A percentile compares a stretch with the other conserved stretches of the same genome.
phyloP scores from a whole-genome alignment of 2,329 filamentous ascomycete species.

The Parascedosporium putredinis region DNA sequence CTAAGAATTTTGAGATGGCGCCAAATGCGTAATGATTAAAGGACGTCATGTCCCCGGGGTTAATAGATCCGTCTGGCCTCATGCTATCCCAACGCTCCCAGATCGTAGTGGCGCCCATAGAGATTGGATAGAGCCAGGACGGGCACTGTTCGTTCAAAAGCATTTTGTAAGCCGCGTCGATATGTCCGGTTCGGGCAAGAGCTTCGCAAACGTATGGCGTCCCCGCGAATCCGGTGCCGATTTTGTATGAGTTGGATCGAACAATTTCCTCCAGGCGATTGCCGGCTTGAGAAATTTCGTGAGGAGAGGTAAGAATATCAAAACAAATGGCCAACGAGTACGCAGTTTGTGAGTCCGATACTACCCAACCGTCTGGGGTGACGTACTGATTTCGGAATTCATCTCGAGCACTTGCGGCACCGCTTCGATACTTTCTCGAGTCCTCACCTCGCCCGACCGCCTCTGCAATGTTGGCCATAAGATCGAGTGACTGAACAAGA shows the following conservation, averaged over 20 bases:
- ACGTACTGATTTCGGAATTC: conserved; percentile 24
- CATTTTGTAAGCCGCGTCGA: conserved; percentile 23
- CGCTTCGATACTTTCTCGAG: conserved; percentile 15
- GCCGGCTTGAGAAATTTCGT: not conserved
- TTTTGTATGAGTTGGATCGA: conserved; percentile 21
- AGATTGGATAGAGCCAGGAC: conserved; percentile 27
- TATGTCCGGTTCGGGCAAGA: conserved; percentile 9
- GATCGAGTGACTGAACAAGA: conserved; percentile 29
- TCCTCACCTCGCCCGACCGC: conserved; percentile 20
- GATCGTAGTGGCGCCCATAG: conserved; percentile 28
- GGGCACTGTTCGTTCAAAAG: conserved; percentile 23
- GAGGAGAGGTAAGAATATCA: conserved; percentile 17
- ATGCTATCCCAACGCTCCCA: conserved; percentile 33
- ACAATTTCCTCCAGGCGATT: conserved; percentile 20
- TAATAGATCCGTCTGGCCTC: conserved; percentile 25
- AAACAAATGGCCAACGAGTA: conserved; percentile 27
- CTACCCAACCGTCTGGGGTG: conserved; percentile 17
- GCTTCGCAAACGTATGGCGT: conserved; percentile 27
- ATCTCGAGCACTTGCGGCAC: conserved; percentile 12
- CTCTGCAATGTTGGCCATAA: conserved; percentile 24
- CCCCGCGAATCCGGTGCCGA: conserved; percentile 33
- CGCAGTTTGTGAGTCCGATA: conserved; percentile 29
- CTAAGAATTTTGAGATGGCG: conserved; percentile 26
- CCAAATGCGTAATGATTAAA: conserved; percentile 31
- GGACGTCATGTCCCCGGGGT: conserved; percentile 29